These are phyloP conservation scores for Apocynum venetum DNA, from an alignment of 257 asterid species.

Conservation along the genomic window DNA sequence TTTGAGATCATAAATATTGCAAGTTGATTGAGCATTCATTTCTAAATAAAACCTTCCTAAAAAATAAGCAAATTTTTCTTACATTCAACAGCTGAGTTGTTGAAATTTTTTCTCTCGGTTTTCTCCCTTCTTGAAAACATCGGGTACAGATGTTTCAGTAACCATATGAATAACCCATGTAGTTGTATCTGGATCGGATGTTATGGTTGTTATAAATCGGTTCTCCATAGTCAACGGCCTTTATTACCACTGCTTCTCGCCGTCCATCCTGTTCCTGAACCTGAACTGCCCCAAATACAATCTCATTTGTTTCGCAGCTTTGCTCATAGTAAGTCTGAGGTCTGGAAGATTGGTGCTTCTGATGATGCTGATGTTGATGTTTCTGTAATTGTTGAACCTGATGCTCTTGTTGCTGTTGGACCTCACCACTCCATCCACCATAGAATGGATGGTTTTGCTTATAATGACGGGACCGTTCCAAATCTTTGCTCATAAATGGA, in stretches of 20 bases:
- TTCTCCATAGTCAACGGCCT: conserved; percentile 72
- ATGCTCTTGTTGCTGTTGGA: conserved; percentile 34
- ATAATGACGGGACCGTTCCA: conserved; percentile 40
- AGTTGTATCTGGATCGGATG: conserved; percentile 69
- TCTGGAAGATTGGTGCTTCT: conserved; percentile 56
- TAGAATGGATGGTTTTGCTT: conserved; percentile 46
- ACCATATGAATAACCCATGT: conserved; percentile 65
- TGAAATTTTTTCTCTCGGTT: no score
- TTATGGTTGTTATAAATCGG: conserved; percentile 40
- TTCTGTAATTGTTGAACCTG: conserved; percentile 24
- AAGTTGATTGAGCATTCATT: not conserved
- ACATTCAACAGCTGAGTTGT: not conserved
- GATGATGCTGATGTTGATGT: conserved; percentile 45
- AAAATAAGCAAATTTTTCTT: not conserved
- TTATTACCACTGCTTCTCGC: conserved; percentile 76
- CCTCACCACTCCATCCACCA: conserved; percentile 46
- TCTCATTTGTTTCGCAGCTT: conserved; percentile 62
- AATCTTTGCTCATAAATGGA: conserved; percentile 38
- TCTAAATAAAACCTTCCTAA: not conserved
- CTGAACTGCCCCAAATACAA: conserved; percentile 91
- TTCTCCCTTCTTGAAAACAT: not conserved
- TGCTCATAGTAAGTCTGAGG: conserved; percentile 65
- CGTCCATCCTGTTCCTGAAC: conserved; percentile 82
- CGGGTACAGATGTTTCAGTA: conserved; percentile 24
- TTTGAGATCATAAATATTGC: not conserved